Evolutionary conservation across 2,329 filamentous ascomycete genomes (phyloP).

Genomic region (Capronia americana): DNA sequence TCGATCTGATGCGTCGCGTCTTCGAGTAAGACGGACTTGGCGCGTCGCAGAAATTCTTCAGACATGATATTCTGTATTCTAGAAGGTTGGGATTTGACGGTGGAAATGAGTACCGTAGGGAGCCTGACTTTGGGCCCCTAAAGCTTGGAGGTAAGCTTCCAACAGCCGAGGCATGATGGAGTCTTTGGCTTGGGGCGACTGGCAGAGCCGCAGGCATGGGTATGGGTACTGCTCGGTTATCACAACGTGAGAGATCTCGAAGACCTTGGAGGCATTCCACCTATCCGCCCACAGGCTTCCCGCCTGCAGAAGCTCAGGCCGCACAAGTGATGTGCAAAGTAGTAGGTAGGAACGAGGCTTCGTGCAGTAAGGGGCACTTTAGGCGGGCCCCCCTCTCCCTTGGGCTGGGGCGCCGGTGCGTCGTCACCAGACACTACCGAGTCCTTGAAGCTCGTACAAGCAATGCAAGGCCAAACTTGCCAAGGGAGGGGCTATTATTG

Average conservation of each 20-base stretch:
- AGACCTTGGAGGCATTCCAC: not conserved
- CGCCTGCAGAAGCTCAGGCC: not conserved
- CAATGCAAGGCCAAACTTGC: not conserved
- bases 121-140: not conserved
- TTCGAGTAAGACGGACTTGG: not conserved
- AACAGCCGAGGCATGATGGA: not conserved
- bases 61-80: not conserved
- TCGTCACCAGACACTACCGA: not conserved
- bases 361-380: not conserved
- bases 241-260: not conserved
- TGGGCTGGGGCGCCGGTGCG: no score
- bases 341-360: no score
- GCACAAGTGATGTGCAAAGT: no score
- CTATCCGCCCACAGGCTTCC: not conserved
- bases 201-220: not conserved
- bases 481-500: conserved; percentile 9
- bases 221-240: not conserved
- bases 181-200: not conserved
- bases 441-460: not conserved
- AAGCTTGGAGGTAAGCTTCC: not conserved
- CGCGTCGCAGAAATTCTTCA: not conserved
- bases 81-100: not conserved
- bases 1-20: not conserved
- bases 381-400: not conserved
- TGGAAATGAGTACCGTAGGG: not conserved